Evolutionary conservation across 2,329 filamentous ascomycete species (phyloP).

Genomic region (Pyrenophora seminiperda): DNA sequence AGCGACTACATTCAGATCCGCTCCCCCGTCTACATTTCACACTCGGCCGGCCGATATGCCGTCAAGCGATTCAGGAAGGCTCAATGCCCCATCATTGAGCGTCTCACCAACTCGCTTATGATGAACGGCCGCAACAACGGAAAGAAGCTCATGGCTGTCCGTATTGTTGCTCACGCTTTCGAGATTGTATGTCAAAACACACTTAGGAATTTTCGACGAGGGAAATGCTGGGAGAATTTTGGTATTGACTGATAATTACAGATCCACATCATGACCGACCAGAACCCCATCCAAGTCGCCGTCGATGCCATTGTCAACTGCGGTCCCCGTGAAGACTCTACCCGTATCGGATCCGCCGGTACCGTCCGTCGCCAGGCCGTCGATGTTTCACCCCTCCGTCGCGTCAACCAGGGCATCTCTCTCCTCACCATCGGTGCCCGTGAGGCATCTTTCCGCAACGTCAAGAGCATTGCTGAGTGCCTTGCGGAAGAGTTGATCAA

Average conservation of each 20-base stretch:
- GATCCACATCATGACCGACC: slow-evolving; percentile 99
- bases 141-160: slow-evolving; percentile 99
- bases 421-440: slow-evolving; percentile 98
- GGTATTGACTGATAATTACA: slow-evolving; percentile 50
- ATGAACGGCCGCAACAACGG: slow-evolving; percentile 99
- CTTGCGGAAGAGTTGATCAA: slow-evolving; percentile 99
- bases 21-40: slow-evolving; percentile 97
- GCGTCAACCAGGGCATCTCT: slow-evolving; percentile 99
- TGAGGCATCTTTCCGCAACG: slow-evolving; percentile 99
- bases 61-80: slow-evolving; percentile 99
- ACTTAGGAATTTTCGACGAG: neutral
- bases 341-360: slow-evolving; percentile 98
- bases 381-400: slow-evolving; percentile 98
- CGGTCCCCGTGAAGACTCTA: slow-evolving; percentile 99
- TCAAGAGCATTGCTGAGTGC: slow-evolving; percentile 99
- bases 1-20: slow-evolving; percentile 99
- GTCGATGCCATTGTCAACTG: slow-evolving; percentile 99
- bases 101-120: slow-evolving; percentile 99
- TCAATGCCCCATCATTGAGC: slow-evolving; percentile 99
- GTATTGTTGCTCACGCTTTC: slow-evolving; percentile 98
- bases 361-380: slow-evolving; percentile 99
- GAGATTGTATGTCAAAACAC: slow-evolving; percentile 81
- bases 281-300: slow-evolving; percentile 99
- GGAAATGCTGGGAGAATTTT: neutral
- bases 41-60: slow-evolving; percentile 98